A percentile compares a stretch with the other conserved stretches of the same genome.
Conservation (phyloP, 331 rosid genomes). For the Malus hybrid region DNA sequence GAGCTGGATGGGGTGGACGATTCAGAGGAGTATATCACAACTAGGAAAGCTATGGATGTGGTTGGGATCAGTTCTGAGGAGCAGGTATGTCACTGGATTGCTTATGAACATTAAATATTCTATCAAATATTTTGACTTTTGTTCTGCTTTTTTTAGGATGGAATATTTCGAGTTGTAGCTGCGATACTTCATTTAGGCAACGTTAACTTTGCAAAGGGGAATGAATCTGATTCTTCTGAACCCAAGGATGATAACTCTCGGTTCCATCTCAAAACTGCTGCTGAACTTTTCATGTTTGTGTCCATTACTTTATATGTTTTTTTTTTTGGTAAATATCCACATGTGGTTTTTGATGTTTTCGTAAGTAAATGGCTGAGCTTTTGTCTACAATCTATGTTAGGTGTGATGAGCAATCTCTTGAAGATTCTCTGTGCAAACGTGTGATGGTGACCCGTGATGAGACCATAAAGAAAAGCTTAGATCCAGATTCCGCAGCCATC, state of each 20-base stretch:
- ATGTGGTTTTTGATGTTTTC: not conserved
- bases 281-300: constrained; percentile 71
- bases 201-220: constrained; percentile 65
- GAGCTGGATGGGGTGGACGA: constrained; percentile 74
- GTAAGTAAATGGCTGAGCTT: not conserved
- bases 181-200: constrained; percentile 91
- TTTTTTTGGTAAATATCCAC: not conserved
- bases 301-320: not conserved
- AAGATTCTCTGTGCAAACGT: constrained; percentile 82
- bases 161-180: constrained; percentile 79
- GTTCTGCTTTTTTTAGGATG: constrained; percentile 48
- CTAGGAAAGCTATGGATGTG: constrained; percentile 86
- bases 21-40: constrained; percentile 61
- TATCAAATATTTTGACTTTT: not conserved
- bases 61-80: constrained; percentile 69
- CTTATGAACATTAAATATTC: not conserved
- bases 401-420: constrained; percentile 77
- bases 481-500: constrained; percentile 60
- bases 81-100: constrained; percentile 41
- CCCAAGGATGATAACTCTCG: constrained; percentile 70
- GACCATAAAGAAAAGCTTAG: constrained; percentile 63
- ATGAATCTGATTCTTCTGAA: constrained; percentile 63
- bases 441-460: constrained; percentile 88
- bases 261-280: constrained; percentile 69
- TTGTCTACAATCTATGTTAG: constrained; percentile 27